Evolutionary conservation across 257 asterid genomes (phyloP), one percentile per base, ranked within the genome.

Genomic region (Primulina huaijiensis): DNA sequence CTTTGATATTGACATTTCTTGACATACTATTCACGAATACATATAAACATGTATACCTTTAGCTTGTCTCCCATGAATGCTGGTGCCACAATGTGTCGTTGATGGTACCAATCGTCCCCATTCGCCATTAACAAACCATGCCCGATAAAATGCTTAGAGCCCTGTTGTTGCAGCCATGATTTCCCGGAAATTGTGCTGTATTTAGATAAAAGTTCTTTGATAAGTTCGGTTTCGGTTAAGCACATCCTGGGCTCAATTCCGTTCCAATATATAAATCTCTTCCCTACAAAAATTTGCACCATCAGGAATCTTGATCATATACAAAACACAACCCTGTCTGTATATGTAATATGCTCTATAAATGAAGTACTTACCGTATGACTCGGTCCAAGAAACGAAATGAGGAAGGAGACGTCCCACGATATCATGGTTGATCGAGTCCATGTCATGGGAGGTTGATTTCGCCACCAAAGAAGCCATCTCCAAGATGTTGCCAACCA

Each of bases 201-300:
- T 19, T 89, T 91, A 0, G 91, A 78, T 4, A 93, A 76, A 10
- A 93, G 85, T 6, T 93, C 96, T 68, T 86, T 93, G 7, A 90
- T 89, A 52, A 93, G 69, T 0, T 82, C 85, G 0, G 89, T 67
- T 27, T 90, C 99, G 0, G 90, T 82, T 30, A 93, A 64, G 69
- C 99, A 93, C 87, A 91, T 70, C 70, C 99, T 67, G 0, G 99
- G 99, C 70, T 93, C 97, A 0, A 70, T 79, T 9, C 99, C 99
- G 7, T 91, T 93, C 97, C 97, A 93, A 19, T 59, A 86, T 0
- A 93, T 69, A 34, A 90, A 93, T 43, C 97, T 75, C 21, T 90
- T 90, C 3, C 98, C 98, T 92, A 16, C 55, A 46, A 16, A 46
- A 46, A 46, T 14, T 14, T 46, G 7, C 20, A 50, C 57, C 57